Conservation (phyloP, 1,139 yeast species). For the Hansenula lynferdii region DNA sequence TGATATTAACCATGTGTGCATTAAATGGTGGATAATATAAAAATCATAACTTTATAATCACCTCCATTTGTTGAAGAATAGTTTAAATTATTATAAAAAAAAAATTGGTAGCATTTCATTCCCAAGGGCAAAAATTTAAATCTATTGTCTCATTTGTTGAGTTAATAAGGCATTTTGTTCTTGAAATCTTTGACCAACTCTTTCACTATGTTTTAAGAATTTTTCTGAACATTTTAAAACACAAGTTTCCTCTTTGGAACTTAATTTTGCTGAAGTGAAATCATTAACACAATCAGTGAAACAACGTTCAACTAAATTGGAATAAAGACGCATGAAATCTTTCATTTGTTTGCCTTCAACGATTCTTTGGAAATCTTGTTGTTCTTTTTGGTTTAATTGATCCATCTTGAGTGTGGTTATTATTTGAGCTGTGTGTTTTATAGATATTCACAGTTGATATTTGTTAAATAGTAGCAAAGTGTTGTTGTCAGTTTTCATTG, state of each 20-base stretch:
- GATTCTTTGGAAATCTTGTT: constrained; percentile 91
- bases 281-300: constrained; percentile 97
- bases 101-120: no score
- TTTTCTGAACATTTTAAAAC: constrained; percentile 92
- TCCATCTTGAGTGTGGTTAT: constrained; percentile 43
- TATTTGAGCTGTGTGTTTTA: no score
- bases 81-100: no score
- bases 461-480: background rate
- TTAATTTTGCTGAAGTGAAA: constrained; percentile 86
- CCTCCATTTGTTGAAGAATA: background rate
- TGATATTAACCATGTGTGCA: background rate
- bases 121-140: background rate
- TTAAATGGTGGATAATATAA: background rate
- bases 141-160: constrained; percentile 37
- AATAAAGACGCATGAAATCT: constrained; percentile 95
- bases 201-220: constrained; percentile 96
- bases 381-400: constrained; percentile 85
- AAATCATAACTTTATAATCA: background rate
- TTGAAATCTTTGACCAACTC: constrained; percentile 98
- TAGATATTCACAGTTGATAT: background rate
- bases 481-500: background rate
- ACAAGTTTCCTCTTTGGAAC: constrained; percentile 81
- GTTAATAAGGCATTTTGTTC: constrained; percentile 74
- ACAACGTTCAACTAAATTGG: constrained; percentile 93
- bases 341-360: constrained; percentile 98